phyloP scores from a whole-genome alignment of 305 asterid genomes.

The Solanum hybrid region DNA sequence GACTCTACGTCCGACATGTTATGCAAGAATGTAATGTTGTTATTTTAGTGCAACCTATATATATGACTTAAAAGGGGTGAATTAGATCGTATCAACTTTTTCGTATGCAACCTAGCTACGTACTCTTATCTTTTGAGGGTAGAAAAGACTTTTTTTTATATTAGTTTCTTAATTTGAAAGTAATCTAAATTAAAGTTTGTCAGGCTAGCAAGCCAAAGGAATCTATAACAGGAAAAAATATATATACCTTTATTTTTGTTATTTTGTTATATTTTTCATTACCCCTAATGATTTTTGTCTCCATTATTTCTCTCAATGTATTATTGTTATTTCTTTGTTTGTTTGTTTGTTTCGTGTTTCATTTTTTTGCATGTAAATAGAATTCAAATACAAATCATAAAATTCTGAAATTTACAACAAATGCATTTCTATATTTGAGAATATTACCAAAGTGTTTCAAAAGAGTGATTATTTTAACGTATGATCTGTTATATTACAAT shows the following conservation, averaged over 20 bases:
- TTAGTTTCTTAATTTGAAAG: not conserved
- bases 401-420: not conserved
- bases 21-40: not conserved
- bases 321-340: not conserved
- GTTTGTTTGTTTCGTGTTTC: not conserved
- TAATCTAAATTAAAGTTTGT: not conserved
- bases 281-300: not conserved
- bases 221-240: not conserved
- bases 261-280: not conserved
- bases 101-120: not conserved
- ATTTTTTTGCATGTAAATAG: not conserved
- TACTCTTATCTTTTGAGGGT: not conserved
- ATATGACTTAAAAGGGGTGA: not conserved
- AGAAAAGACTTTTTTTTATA: not conserved
- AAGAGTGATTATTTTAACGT: accelerated
- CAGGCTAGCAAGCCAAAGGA: not conserved
- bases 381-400: not conserved
- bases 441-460: not conserved
- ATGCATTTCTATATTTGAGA: not conserved
- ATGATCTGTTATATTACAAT: not conserved
- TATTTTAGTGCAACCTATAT: not conserved
- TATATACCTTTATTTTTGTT: not conserved
- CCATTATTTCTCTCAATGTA: not conserved
- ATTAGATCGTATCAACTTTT: not conserved
- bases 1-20: not conserved